Evolutionary conservation across 148 eudicot species (phyloP), one percentile per base, ranked within the genome.

Genomic region (Diospyros kaki): DNA sequence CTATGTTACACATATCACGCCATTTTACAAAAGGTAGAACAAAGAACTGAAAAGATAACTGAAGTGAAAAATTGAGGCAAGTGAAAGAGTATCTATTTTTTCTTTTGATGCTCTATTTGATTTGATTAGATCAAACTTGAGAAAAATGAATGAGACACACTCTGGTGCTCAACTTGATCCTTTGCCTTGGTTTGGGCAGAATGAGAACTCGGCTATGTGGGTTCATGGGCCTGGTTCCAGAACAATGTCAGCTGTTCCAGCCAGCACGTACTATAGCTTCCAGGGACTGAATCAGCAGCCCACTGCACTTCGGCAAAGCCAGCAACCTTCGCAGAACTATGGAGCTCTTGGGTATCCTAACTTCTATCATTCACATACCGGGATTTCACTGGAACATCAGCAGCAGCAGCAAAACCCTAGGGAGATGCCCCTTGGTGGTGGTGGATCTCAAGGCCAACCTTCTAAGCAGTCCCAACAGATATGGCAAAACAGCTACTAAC

Each of bases 401-500:
- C 90, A 85, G 60, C 97, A 89, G 81, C 90, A 85, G 60, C 97
- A 89, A 75, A 87, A 91, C 83, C 77, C 90, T 38, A 83, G 98
- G 84, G 98, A 94, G 14, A 89, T 85, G 4, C 83, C 93, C 65
- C 86, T 80, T 15, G 82, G 85, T 6, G 79, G 88, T 15, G 82
- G 85, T 6, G 79, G 88, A 61, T 75, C 93, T 58, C 98, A 92
- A 71, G 92, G 86, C 15, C 98, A 91, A 78, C 92, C 85, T 77
- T 78, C 84, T 0, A 92, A 92, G 88, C 97, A 87, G 83, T 86
- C 88, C 69, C 98, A 94, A 75, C 93, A 92, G 75, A 54, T 93
- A 73, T 90, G 97, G 95, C 93, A 90, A 81, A 89, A 84, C 82
- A 79, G 84, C 84, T 92, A 92, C 92, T 94, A 81, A 89, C 86